Percentiles rank a stretch among this genome's conserved stretches.
Evolutionary conservation across 2,329 filamentous ascomycete species (phyloP).

Genomic region (Geosmithia flava): DNA sequence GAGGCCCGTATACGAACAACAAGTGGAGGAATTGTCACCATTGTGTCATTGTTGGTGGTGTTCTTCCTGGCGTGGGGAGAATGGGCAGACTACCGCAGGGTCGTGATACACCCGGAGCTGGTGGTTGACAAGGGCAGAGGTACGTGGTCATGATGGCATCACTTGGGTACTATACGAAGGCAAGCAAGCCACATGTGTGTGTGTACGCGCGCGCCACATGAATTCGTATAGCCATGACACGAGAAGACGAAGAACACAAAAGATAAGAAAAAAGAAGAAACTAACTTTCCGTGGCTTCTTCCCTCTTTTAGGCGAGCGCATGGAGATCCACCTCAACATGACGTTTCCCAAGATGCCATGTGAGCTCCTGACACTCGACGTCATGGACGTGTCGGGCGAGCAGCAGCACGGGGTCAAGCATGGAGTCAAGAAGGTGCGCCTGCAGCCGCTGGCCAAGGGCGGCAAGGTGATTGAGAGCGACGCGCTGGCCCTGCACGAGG

Average conservation of each 20-base stretch:
- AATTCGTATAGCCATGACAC: background rate
- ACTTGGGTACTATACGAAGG: background rate
- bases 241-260: background rate
- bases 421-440: slow-evolving; percentile 81
- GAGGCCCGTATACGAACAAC: slow-evolving; percentile 94
- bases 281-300: no score
- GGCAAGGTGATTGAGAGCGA: slow-evolving; percentile 62
- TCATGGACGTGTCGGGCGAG: slow-evolving; percentile 98
- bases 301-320: slow-evolving; percentile 64
- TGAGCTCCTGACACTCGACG: slow-evolving; percentile 89
- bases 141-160: slow-evolving; percentile 21
- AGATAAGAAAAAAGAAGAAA: background rate
- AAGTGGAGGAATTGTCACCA: slow-evolving; percentile 88
- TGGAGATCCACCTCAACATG: slow-evolving; percentile 98
- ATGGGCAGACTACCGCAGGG: slow-evolving; percentile 84
- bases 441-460: slow-evolving; percentile 60
- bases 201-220: background rate
- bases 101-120: slow-evolving; percentile 81
- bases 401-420: slow-evolving; percentile 91
- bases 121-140: slow-evolving; percentile 95
- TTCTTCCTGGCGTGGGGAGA: slow-evolving; percentile 86
- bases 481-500: slow-evolving; percentile 52
- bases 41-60: slow-evolving; percentile 78
- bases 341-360: slow-evolving; percentile 91
- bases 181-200: background rate